phyloP scores from a whole-genome alignment of 768 basidiomycete species.

The Boletellus sp. region DNA sequence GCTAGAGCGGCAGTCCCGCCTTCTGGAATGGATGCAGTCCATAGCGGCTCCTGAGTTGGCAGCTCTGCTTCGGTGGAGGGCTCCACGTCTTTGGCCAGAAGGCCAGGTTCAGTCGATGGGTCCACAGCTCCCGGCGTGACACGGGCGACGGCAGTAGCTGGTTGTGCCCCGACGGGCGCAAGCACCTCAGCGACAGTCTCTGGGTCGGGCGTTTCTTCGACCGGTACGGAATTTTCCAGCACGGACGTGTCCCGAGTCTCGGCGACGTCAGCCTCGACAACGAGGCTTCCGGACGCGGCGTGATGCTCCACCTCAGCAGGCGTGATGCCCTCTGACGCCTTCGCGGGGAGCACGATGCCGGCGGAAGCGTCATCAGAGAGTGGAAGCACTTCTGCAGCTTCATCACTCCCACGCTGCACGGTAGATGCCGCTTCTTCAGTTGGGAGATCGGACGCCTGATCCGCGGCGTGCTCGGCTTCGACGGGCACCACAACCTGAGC shows the following conservation, averaged over 20 bases:
- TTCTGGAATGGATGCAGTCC: constrained; percentile 3
- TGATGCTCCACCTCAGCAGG: constrained; percentile 5
- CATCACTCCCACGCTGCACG: neutral
- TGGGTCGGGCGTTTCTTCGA: constrained; percentile 7
- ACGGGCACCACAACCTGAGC: neutral
- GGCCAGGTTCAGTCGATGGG: neutral
- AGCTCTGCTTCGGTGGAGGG: constrained; percentile 1
- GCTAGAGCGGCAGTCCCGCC: neutral
- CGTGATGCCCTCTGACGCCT: neutral
- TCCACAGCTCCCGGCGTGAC: neutral
- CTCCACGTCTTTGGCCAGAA: neutral
- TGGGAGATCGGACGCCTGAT: neutral
- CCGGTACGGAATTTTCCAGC: neutral
- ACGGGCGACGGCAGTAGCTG: neutral
- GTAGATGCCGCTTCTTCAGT: neutral
- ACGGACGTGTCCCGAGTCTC: constrained; percentile 2
- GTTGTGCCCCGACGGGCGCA: neutral
- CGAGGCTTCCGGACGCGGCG: neutral
- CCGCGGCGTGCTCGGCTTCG: constrained; percentile 5
- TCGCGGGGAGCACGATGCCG: neutral
- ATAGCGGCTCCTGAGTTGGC: constrained; percentile 2
- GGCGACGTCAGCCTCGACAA: neutral
- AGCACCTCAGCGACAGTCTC: neutral
- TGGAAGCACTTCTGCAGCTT: neutral
- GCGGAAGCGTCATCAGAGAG: neutral